These are phyloP conservation scores for Calamus simplicifolius DNA, from an alignment of 176 grass and related monocot genomes.

Conservation along the genomic window DNA sequence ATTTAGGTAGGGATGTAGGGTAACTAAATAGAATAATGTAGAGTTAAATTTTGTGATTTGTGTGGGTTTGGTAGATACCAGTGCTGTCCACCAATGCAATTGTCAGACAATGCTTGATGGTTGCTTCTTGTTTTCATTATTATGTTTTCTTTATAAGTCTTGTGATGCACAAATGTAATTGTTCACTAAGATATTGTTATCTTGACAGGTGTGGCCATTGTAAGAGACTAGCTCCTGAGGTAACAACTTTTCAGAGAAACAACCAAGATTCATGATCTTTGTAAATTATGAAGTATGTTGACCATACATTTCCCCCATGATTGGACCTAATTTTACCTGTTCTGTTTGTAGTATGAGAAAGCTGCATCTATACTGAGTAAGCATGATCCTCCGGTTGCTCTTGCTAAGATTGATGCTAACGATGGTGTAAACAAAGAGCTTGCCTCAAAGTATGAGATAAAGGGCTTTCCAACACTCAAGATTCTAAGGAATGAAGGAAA, in stretches of 20 bases:
- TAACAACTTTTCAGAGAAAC: constrained; percentile 16
- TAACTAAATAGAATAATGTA: too few relatives aligned
- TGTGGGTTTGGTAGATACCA: too few relatives aligned
- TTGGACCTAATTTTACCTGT: background rate
- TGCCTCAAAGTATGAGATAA: constrained; percentile 57
- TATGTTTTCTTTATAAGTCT: background rate
- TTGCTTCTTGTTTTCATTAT: background rate
- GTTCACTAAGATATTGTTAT: background rate
- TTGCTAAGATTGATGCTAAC: constrained; percentile 81
- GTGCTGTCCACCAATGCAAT: too few relatives aligned
- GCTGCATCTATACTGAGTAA: constrained; percentile 58
- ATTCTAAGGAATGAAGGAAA: constrained; percentile 78
- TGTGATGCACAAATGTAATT: background rate
- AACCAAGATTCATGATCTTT: too few relatives aligned
- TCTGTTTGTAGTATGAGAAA: constrained; percentile 71
- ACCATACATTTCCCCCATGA: too few relatives aligned
- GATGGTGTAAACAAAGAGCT: constrained; percentile 63
- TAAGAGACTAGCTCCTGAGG: constrained; percentile 79
- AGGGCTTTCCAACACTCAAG: constrained; percentile 92
- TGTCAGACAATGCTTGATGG: too few relatives aligned
- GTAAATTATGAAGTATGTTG: too few relatives aligned
- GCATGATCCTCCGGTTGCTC: constrained; percentile 71
- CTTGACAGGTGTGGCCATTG: constrained; percentile 84
- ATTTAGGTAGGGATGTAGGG: too few relatives aligned
- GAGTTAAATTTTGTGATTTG: too few relatives aligned